These are phyloP conservation scores for Tolypocladium ovalisporum DNA, from an alignment of 2,329 filamentous ascomycete species.

Conservation along the genomic window DNA sequence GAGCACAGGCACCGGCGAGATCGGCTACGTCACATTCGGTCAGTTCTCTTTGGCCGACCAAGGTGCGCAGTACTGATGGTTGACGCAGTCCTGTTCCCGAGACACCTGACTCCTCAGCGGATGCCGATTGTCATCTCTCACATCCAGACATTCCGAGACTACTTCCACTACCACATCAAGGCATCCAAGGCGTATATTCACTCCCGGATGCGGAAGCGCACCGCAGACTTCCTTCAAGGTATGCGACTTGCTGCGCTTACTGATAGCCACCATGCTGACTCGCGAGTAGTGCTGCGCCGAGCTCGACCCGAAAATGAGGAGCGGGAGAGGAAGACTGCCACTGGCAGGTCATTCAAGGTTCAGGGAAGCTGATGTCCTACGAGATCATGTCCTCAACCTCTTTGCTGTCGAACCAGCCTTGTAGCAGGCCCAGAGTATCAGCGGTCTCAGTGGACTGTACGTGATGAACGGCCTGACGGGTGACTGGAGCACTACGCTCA, in stretches of 20 bases:
- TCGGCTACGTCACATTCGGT: conserved; percentile 99
- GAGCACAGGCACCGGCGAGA: conserved; percentile 65
- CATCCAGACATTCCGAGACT: conserved; percentile 99
- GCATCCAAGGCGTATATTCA: conserved; percentile 99
- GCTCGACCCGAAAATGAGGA: conserved; percentile 93
- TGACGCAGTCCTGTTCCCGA: conserved; percentile 74
- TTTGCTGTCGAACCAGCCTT: neutral
- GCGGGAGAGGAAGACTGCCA: conserved; percentile 96
- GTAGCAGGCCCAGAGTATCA: neutral
- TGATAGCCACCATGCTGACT: conserved; percentile 13
- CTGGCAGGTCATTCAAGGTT: conserved; percentile 77
- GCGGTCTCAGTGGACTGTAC: neutral
- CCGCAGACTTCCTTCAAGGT: conserved; percentile 97
- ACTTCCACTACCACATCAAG: conserved; percentile 99
- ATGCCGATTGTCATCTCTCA: conserved; percentile 95
- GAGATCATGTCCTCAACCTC: neutral
- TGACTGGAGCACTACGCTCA: neutral
- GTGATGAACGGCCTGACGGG: neutral
- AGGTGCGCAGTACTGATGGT: conserved; percentile 51
- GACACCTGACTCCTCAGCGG: conserved; percentile 81
- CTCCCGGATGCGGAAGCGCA: conserved; percentile 93
- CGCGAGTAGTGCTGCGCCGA: conserved; percentile 72
- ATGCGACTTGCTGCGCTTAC: conserved; percentile 16
- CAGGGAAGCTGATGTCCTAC: conserved; percentile 21
- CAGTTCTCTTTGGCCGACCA: conserved; percentile 14